Percentiles rank a stretch among this genome's conserved stretches.
Evolutionary conservation across 2,329 filamentous ascomycete species (phyloP).

Genomic region (Trichoderma breve): DNA sequence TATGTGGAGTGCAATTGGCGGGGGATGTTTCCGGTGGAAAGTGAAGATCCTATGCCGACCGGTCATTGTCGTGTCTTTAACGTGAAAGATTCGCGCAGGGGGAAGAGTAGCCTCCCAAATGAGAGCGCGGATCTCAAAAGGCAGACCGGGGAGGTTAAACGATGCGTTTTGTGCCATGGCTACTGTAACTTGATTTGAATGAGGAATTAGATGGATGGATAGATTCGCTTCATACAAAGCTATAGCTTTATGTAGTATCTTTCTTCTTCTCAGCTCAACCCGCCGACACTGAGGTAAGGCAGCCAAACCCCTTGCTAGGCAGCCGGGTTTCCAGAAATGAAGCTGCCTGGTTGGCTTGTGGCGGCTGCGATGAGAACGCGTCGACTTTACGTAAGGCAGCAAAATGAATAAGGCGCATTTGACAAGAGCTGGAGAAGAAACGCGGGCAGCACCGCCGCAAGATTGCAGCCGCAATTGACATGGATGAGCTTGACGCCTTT

Average conservation of each 20-base stretch:
- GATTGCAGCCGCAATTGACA: background rate
- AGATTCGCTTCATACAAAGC: background rate
- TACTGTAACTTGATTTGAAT: background rate
- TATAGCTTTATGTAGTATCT: background rate
- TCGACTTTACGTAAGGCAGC: slow-evolving; percentile 11
- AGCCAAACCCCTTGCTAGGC: background rate
- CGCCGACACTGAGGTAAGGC: background rate
- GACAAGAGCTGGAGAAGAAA: background rate
- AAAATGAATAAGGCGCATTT: background rate
- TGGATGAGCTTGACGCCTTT: background rate
- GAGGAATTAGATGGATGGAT: background rate
- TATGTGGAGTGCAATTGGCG: slow-evolving; percentile 24
- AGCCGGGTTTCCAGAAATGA: background rate
- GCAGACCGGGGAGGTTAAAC: slow-evolving; percentile 24
- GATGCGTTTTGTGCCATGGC: background rate
- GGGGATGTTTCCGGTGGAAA: slow-evolving; percentile 27
- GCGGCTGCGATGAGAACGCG: background rate
- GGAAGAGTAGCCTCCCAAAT: slow-evolving; percentile 33
- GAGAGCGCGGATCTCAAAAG: slow-evolving; percentile 30
- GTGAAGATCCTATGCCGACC: slow-evolving; percentile 16
- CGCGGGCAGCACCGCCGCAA: background rate
- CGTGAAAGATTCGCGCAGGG: slow-evolving; percentile 31
- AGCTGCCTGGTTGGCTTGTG: slow-evolving; percentile 15
- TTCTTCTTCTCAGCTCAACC: background rate
- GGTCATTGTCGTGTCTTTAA: slow-evolving; percentile 22